Conservation (phyloP, 345 rosid genomes). For the Moringa oleifera region DNA sequence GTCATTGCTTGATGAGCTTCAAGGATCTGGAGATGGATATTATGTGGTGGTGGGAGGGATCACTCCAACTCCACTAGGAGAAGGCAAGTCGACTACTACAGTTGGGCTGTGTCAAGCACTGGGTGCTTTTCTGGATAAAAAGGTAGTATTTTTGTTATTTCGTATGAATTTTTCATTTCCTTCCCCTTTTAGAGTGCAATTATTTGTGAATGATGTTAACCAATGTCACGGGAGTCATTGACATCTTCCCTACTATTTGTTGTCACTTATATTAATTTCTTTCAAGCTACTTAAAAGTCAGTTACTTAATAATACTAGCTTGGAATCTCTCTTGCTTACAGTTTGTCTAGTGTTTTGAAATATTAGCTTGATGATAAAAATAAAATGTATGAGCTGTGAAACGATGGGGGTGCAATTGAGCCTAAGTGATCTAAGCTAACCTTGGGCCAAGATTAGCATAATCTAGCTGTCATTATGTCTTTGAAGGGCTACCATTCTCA, state of each 20-base stretch:
- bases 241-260: background rate
- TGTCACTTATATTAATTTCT: background rate
- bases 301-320: background rate
- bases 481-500: background rate
- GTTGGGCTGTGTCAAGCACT: conserved; percentile 95
- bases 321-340: no score
- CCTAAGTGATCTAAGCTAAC: background rate
- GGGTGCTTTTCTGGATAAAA: conserved; percentile 89
- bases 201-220: background rate
- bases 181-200: background rate
- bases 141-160: conserved; percentile 39
- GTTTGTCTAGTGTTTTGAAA: no score
- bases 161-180: background rate
- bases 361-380: no score
- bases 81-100: conserved; percentile 95
- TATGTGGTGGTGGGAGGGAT: conserved; percentile 98
- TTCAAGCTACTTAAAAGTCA: no score
- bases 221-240: background rate
- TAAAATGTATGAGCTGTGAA: background rate
- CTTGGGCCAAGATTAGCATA: background rate
- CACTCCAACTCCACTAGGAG: conserved; percentile 99
- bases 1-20: conserved; percentile 69
- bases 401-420: background rate
- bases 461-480: no score
- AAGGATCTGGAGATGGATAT: conserved; percentile 71